Percentiles rank a stretch among this genome's conserved stretches.
Evolutionary conservation across 805 yeast species (phyloP).

Genomic region (Wickerhamomyces silvicola): DNA sequence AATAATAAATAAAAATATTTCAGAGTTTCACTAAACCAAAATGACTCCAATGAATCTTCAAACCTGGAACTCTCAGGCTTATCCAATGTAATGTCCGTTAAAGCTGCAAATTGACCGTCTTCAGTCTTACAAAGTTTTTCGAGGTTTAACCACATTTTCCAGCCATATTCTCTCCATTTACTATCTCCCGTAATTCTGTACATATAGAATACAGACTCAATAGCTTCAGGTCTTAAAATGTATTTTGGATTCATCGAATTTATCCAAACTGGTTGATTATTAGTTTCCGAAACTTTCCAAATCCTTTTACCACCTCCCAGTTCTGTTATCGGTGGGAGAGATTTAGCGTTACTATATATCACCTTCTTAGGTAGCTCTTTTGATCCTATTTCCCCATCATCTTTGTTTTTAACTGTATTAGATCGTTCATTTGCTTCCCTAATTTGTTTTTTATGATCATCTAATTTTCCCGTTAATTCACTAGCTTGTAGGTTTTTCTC

Average conservation of each 20-base stretch:
- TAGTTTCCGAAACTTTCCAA: slow-evolving; percentile 9
- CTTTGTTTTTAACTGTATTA: too few relatives aligned
- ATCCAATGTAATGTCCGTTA: slow-evolving; percentile 32
- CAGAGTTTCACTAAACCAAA: slow-evolving; percentile 55
- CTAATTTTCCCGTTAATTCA: too few relatives aligned
- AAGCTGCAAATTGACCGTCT: slow-evolving; percentile 32
- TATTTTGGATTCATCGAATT: slow-evolving; percentile 31
- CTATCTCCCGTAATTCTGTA: slow-evolving; percentile 56
- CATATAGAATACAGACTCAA: slow-evolving; percentile 53
- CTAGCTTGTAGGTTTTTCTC: too few relatives aligned
- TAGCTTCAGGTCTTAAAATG: slow-evolving; percentile 53
- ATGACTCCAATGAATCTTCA: slow-evolving; percentile 37
- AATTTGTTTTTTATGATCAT: too few relatives aligned
- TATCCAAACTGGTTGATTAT: slow-evolving; percentile 26
- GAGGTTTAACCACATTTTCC: slow-evolving; percentile 38
- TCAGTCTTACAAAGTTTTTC: slow-evolving; percentile 24
- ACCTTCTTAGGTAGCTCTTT: not conserved
- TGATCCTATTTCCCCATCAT: too few relatives aligned
- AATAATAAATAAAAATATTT: slow-evolving; percentile 49
- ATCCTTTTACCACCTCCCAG: slow-evolving; percentile 5
- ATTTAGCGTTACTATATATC: not conserved
- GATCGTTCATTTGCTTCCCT: too few relatives aligned
- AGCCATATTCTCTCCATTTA: slow-evolving; percentile 50
- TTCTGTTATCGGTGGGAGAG: slow-evolving; percentile 2
- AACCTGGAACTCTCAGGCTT: slow-evolving; percentile 18